Conservation (phyloP, 192 early-diverging fungal species). For the Spizellomyces punctatus region DNA sequence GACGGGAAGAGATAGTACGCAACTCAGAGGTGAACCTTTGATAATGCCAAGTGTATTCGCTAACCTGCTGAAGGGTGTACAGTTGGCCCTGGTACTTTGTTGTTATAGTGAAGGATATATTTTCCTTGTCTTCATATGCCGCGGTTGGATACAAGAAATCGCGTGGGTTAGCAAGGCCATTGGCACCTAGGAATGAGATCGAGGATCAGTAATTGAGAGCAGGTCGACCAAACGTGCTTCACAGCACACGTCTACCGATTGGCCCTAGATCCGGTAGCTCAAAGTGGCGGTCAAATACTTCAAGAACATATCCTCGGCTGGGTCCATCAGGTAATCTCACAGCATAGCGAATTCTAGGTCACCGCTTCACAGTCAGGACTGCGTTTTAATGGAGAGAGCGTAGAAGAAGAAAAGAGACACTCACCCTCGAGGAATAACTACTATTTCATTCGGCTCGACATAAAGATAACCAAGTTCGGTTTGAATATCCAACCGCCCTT, state of each 20-base stretch:
- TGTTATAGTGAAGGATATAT: conserved; percentile 62
- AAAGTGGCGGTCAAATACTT: conserved; percentile 88
- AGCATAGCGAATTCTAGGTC: conserved; percentile 74
- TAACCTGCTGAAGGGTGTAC: conserved; percentile 49
- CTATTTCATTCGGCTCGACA: conserved; percentile 88
- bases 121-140: conserved; percentile 68
- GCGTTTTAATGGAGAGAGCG: background rate
- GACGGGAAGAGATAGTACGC: background rate
- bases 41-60: background rate
- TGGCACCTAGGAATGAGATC: conserved; percentile 59
- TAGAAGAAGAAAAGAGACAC: background rate
- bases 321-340: conserved; percentile 80
- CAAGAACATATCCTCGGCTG: conserved; percentile 87
- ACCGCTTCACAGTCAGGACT: background rate
- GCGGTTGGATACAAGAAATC: conserved; percentile 92
- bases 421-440: conserved; percentile 83
- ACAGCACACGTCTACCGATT: conserved; percentile 61
- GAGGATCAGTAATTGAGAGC: background rate
- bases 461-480: conserved; percentile 89
- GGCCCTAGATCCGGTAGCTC: conserved; percentile 95
- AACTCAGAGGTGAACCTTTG: too few relatives aligned
- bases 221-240: background rate
- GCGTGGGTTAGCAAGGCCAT: conserved; percentile 92
- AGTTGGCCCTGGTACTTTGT: conserved; percentile 85
- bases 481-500: conserved; percentile 82